Conservation (phyloP, 1,284 basidiomycete genomes). For the Cutaneotrichosporon sp. region DNA sequence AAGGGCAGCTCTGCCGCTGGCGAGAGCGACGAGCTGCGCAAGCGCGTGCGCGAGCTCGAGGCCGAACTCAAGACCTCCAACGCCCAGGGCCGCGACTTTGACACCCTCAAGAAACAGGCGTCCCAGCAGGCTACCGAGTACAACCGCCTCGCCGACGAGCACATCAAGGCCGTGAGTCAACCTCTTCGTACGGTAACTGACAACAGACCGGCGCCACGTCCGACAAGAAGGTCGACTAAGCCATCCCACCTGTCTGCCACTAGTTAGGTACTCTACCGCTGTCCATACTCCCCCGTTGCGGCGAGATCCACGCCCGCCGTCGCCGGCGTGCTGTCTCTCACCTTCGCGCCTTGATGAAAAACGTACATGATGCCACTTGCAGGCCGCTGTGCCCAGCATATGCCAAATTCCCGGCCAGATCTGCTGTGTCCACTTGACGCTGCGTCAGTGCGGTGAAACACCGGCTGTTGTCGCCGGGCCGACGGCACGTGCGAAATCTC, state of each 20-base stretch:
- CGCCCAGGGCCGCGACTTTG: constrained; percentile 58
- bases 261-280: no score
- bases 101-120: constrained; percentile 76
- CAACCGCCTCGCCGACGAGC: constrained; percentile 69
- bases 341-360: no score
- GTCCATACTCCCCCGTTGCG: no score
- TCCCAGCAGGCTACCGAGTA: constrained; percentile 70
- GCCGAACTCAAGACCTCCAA: constrained; percentile 53
- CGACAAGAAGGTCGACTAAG: constrained; percentile 51
- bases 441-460: no score
- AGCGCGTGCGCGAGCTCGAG: constrained; percentile 63
- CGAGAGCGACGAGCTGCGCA: constrained; percentile 54
- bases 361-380: no score
- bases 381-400: no score
- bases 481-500: no score
- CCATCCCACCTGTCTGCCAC: neutral
- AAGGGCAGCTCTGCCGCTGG: constrained; percentile 43
- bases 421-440: no score
- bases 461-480: no score
- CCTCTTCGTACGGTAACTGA: neutral
- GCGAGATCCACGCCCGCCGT: no score
- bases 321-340: no score
- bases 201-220: constrained; percentile 54
- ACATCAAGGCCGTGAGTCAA: constrained; percentile 56
- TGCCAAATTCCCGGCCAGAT: no score